Base-by-base conservation (phyloP, 176 grass and related monocot species). In the Dactylis glomerata region DNA sequence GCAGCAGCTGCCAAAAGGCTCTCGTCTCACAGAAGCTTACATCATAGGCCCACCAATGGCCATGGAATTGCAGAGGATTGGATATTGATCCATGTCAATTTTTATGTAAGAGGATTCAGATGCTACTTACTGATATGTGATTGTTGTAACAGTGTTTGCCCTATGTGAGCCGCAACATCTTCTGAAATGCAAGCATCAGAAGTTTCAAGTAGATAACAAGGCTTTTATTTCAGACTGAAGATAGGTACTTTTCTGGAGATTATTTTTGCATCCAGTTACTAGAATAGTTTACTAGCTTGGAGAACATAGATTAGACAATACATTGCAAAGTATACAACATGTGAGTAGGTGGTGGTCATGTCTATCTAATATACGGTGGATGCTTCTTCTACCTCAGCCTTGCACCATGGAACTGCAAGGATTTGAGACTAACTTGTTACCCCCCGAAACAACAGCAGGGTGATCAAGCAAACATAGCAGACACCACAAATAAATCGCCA, bases 1-100 rank as follows among this genome's bases (percentile, higher is more conserved):
- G 85, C 57, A 87, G 88, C 83, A 81, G 71, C 81, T 84, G 85
- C 85, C 80, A 84, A 40, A 87, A 80, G 61, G 59, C 76, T 59
- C 58, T 84, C 16, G 33, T 71, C 28, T 83, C 80, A 65, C 84
- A 83, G 54, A 87, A 84, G 81, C 62, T 71, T 76, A 28, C n/a
- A 45, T 73, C 45, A 13, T 76, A 46, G 59, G 31, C n/a, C 50
- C 27, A 40, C 11, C 33, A 19, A 55, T 33, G 73, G 65, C 65
- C 17, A 19, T 49, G 24, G 42, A 73, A 47, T 5, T 28, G 30
- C 15, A 27, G 5, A 19, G 73, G 31, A 23, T 23, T 83, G 74
- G 59, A 40, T 55, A 79, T 40, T 42, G 56, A 67, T 64, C 58
- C 40, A 36, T 67, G 80, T 22, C 46, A 14, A 45, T 86, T 83